These are phyloP conservation scores for Coemansia sp. DNA, from an alignment of 192 early-diverging fungal genomes.

Conservation along the genomic window DNA sequence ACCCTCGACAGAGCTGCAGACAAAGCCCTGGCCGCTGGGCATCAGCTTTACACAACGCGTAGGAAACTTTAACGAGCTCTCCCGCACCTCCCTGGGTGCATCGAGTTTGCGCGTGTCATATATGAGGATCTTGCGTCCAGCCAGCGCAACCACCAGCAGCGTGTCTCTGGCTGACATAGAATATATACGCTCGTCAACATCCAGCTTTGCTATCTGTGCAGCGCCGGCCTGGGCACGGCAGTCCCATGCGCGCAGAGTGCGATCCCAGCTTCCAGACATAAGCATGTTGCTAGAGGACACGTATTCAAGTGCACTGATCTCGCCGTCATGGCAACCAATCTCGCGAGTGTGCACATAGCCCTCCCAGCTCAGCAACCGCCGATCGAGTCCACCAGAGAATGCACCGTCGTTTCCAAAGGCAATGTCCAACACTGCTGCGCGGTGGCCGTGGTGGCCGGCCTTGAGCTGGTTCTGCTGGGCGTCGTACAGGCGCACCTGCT, in stretches of 20 bases:
- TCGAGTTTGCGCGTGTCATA: slow-evolving; percentile 87
- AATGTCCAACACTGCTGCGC: slow-evolving; percentile 75
- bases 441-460: slow-evolving; percentile 57
- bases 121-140: slow-evolving; percentile 70
- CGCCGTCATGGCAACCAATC: slow-evolving; percentile 79
- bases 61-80: slow-evolving; percentile 87
- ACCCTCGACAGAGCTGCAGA: slow-evolving; percentile 89
- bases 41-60: slow-evolving; percentile 79
- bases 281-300: slow-evolving; percentile 55
- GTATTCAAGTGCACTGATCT: slow-evolving; percentile 68
- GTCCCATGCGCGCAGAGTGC: slow-evolving; percentile 63
- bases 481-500: slow-evolving; percentile 84
- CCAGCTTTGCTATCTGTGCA: slow-evolving; percentile 12
- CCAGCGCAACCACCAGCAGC: slow-evolving; percentile 79
- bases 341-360: slow-evolving; percentile 53
- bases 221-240: slow-evolving; percentile 45
- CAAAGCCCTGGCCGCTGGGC: slow-evolving; percentile 90
- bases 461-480: slow-evolving; percentile 59
- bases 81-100: slow-evolving; percentile 65
- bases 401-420: slow-evolving; percentile 64
- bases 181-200: slow-evolving; percentile 70
- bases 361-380: slow-evolving; percentile 67
- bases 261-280: slow-evolving; percentile 94
- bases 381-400: slow-evolving; percentile 78
- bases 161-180: slow-evolving; percentile 75